Evolutionary conservation across 805 yeast species (phyloP), one percentile per base, ranked within the genome.

Genomic region (Zygosaccharomyces lentus): DNA sequence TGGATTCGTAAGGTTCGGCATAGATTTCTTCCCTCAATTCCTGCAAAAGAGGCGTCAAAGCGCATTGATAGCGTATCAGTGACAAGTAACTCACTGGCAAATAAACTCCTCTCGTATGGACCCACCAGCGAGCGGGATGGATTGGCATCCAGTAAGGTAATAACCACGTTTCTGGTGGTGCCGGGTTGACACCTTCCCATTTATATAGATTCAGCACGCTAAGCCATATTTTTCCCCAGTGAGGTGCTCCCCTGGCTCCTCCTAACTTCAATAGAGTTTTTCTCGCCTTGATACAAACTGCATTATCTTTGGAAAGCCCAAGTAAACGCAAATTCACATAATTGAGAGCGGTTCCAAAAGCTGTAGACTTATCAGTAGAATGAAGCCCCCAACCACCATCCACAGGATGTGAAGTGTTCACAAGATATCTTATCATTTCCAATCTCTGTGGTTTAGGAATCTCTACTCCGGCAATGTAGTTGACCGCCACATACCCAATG

Each of bases 361-460:
- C 93, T 0, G 99, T 93, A 7, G 93, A 82, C 63, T 91, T 93
- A 62, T 93, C 99, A 42, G 80, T 81, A 4, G 89, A 79, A 63
- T 93, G 97, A 31, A 93, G 72, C 0, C 99, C 99, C 99, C 99
- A 93, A 2, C 99, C 99, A n/a, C 99, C 99, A 65, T 93, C 99
- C 0, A 90, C 96, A 0, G 97, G 97, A 62, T 93, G 96, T 0
- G 97, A 83, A 0, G 87, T 77, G 62, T 93, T 93, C n/a, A 88
- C 87, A 13, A 93, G 67, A 61, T 90, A 93, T 48, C 99, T 74
- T 23, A 85, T 79, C 59, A 93, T 67, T 65, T 93, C 99, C 10
- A 68, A 67, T 51, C 72, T 72, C 56, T 75, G 78, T 31, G 77
- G 82, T 25, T 80, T 81, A 0, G 90, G 82, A 30, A 93, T 84